These are phyloP conservation scores for Lophium mytilinum DNA, from an alignment of 495 filamentous ascomycete species.

Conservation along the genomic window DNA sequence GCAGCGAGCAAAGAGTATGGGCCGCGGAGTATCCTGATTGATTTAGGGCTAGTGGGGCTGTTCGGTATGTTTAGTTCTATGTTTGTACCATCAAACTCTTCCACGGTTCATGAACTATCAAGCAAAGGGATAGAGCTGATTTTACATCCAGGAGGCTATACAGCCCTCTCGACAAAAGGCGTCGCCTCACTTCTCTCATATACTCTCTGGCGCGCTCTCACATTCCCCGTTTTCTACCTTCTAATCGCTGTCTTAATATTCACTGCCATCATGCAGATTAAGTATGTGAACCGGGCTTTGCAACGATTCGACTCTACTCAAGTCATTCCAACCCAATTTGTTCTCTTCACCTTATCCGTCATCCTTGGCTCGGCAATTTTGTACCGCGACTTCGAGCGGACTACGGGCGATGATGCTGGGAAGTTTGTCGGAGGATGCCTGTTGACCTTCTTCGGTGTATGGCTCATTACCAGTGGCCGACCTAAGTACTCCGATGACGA, in stretches of 20 bases:
- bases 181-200: slow-evolving; percentile 90
- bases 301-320: slow-evolving; percentile 94
- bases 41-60: slow-evolving; percentile 83
- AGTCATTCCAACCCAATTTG: slow-evolving; percentile 95
- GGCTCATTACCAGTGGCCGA: slow-evolving; percentile 75
- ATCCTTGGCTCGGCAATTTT: slow-evolving; percentile 89
- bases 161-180: slow-evolving; percentile 89
- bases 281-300: slow-evolving; percentile 88
- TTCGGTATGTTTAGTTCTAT: slow-evolving; percentile 58
- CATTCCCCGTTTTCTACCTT: slow-evolving; percentile 85
- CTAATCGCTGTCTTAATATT: slow-evolving; percentile 66
- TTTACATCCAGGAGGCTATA: slow-evolving; percentile 68
- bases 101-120: not conserved
- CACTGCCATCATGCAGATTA: slow-evolving; percentile 90
- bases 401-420: slow-evolving; percentile 53
- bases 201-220: slow-evolving; percentile 75
- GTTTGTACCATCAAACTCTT: not conserved
- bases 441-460: slow-evolving; percentile 89
- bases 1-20: slow-evolving; percentile 78
- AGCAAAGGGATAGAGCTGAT: slow-evolving; percentile 16
- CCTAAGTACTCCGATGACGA: slow-evolving; percentile 42
- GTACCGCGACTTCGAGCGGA: slow-evolving; percentile 87
- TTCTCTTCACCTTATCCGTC: slow-evolving; percentile 89
- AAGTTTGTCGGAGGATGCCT: slow-evolving; percentile 87
- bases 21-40: slow-evolving; percentile 76